Evolutionary conservation across 2,329 filamentous ascomycete genomes (phyloP).

Genomic region (Ophiosphaerella korrae): DNA sequence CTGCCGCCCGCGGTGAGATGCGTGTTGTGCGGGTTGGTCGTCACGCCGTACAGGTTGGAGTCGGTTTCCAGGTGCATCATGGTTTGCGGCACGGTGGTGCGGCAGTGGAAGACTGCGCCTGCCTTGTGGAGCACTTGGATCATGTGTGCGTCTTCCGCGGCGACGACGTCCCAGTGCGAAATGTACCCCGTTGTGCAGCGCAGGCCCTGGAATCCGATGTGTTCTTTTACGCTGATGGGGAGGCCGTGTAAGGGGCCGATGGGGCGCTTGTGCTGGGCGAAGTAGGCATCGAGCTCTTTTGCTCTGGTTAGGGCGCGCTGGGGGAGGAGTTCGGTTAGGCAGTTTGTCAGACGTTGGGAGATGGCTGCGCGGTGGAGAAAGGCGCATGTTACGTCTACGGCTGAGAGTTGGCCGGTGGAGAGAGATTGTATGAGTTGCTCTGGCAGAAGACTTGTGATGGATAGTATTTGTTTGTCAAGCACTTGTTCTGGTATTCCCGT

Average conservation of each 20-base stretch:
- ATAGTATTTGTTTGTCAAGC: conserved; percentile 13
- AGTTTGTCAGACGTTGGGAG: conserved; percentile 32
- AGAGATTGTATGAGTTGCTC: conserved; percentile 27
- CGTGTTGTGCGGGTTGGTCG: conserved; percentile 60
- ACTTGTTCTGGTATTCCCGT: conserved; percentile 20
- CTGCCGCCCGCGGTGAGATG: conserved; percentile 59
- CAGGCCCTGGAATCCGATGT: conserved; percentile 56
- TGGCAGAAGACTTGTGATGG: conserved; percentile 26
- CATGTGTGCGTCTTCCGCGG: conserved; percentile 55
- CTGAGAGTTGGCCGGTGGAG: conserved; percentile 24
- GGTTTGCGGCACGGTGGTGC: conserved; percentile 61
- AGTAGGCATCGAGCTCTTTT: conserved; percentile 49
- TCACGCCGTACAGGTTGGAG: conserved; percentile 58
- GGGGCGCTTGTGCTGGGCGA: conserved; percentile 42
- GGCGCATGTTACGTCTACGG: conserved; percentile 30
- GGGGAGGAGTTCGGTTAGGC: conserved; percentile 39
- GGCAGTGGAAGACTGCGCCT: conserved; percentile 58
- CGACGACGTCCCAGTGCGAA: conserved; percentile 53
- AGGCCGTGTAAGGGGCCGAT: conserved; percentile 57
- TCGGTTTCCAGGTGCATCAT: conserved; percentile 60
- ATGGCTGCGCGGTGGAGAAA: conserved; percentile 34
- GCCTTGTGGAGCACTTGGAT: conserved; percentile 55
- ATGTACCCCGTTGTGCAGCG: conserved; percentile 58
- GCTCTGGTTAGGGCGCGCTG: conserved; percentile 47
- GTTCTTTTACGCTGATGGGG: conserved; percentile 60